phyloP scores from a whole-genome alignment of 2,329 filamentous ascomycete species.

The Stagonosporopsis vannaccii region DNA sequence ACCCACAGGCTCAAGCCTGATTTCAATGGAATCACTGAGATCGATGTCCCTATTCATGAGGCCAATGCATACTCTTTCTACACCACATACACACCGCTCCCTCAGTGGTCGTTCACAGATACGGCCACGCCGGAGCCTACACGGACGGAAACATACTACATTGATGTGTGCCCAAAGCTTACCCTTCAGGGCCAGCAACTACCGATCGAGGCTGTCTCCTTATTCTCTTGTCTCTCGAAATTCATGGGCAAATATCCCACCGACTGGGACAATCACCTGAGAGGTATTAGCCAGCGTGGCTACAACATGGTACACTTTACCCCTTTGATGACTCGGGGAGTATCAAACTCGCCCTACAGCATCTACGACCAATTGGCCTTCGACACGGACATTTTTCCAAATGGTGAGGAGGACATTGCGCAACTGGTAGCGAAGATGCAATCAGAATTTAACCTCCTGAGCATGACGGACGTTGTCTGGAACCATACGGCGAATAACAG shows the following conservation, averaged over 20 bases:
- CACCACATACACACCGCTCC: slow-evolving; percentile 87
- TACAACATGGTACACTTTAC: slow-evolving; percentile 99
- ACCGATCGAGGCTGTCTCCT: slow-evolving; percentile 84
- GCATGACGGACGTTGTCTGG: slow-evolving; percentile 94
- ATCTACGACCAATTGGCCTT: slow-evolving; percentile 91
- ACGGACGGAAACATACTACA: slow-evolving; percentile 82
- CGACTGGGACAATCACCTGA: slow-evolving; percentile 89
- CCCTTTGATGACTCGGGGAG: slow-evolving; percentile 84
- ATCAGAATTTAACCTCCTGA: slow-evolving; percentile 81
- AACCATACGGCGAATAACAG: slow-evolving; percentile 98
- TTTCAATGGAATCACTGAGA: slow-evolving; percentile 90
- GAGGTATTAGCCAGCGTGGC: slow-evolving; percentile 85
- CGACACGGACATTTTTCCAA: slow-evolving; percentile 81
- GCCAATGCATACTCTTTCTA: slow-evolving; percentile 95
- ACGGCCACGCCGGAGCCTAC: slow-evolving; percentile 63
- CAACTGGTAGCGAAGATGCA: slow-evolving; percentile 83
- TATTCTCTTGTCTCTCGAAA: slow-evolving; percentile 96
- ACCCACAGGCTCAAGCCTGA: slow-evolving; percentile 77
- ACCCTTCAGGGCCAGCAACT: slow-evolving; percentile 75
- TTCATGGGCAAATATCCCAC: slow-evolving; percentile 93
- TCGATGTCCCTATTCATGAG: slow-evolving; percentile 83
- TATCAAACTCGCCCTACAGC: slow-evolving; percentile 96
- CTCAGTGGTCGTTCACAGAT: slow-evolving; percentile 72
- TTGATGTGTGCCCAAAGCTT: slow-evolving; percentile 88
- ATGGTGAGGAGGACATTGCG: slow-evolving; percentile 81